These are phyloP conservation scores for Penicillium paradoxum DNA, from an alignment of 495 filamentous ascomycete genomes.

Conservation along the genomic window DNA sequence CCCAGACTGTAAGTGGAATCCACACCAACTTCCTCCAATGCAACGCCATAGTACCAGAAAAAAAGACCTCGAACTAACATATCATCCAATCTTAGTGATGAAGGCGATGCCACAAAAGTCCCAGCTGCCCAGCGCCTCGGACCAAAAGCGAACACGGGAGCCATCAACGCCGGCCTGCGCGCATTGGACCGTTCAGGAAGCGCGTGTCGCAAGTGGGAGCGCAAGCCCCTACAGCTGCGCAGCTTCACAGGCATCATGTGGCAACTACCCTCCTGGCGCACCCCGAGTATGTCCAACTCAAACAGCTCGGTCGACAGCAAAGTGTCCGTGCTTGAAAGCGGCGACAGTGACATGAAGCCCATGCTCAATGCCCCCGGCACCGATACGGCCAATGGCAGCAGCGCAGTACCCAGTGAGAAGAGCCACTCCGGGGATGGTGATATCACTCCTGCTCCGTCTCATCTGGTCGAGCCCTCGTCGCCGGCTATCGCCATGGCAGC, in stretches of 20 bases:
- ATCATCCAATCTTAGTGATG: slow-evolving; percentile 43
- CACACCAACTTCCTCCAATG: neutral
- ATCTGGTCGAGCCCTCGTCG: slow-evolving; percentile 41
- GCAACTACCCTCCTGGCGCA: slow-evolving; percentile 79
- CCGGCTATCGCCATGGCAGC: slow-evolving; percentile 29
- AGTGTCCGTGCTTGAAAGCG: slow-evolving; percentile 39
- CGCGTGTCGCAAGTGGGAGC: slow-evolving; percentile 87
- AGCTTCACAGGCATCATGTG: slow-evolving; percentile 88
- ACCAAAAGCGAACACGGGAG: slow-evolving; percentile 95
- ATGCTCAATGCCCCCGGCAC: slow-evolving; percentile 64
- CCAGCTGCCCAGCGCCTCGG: slow-evolving; percentile 70
- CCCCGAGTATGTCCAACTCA: slow-evolving; percentile 51
- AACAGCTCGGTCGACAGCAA: slow-evolving; percentile 40
- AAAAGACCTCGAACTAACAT: slow-evolving; percentile 13
- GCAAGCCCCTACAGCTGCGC: slow-evolving; percentile 75
- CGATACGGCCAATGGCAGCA: slow-evolving; percentile 37
- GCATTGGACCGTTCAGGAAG: slow-evolving; percentile 87
- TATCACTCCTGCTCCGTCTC: slow-evolving; percentile 37
- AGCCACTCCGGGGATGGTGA: slow-evolving; percentile 59
- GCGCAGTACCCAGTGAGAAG: slow-evolving; percentile 58
- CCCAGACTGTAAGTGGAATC: slow-evolving; percentile 63
- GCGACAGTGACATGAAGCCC: slow-evolving; percentile 71
- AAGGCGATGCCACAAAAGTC: slow-evolving; percentile 50
- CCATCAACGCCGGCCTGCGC: slow-evolving; percentile 93
- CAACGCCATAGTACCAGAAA: neutral